phyloP scores from a whole-genome alignment of 2,329 filamentous ascomycete species.

The Dactylellina parvicollis region DNA sequence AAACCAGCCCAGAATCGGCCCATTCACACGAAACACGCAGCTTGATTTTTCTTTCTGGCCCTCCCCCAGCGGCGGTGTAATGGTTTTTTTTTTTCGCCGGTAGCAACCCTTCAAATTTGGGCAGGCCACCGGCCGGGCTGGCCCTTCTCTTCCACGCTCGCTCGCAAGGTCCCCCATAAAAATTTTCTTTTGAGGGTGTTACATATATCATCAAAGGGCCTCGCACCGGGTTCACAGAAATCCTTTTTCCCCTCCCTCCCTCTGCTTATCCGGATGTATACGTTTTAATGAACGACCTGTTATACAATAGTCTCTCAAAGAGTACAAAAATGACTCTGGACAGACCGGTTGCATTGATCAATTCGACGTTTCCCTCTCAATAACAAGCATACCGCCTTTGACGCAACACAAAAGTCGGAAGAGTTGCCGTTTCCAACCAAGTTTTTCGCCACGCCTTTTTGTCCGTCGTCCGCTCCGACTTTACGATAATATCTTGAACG shows the following conservation, averaged over 20 bases:
- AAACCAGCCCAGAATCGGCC: constrained; percentile 44
- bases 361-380: constrained; percentile 32
- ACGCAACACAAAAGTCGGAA: constrained; percentile 22
- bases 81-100: constrained; percentile 8
- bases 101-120: constrained; percentile 49
- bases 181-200: constrained; percentile 18
- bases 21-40: constrained; percentile 52
- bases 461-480: constrained; percentile 33
- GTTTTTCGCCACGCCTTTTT: constrained; percentile 35
- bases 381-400: neutral
- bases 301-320: constrained; percentile 27
- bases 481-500: constrained; percentile 20
- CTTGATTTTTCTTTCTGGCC: too few relatives aligned
- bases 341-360: constrained; percentile 25
- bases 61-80: constrained; percentile 9
- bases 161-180: constrained; percentile 21
- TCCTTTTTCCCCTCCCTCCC: neutral
- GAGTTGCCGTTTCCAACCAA: neutral
- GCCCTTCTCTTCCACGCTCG: constrained; percentile 32
- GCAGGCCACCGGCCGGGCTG: constrained; percentile 46
- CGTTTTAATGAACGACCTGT: constrained; percentile 3
- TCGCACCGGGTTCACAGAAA: constrained; percentile 22
- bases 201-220: constrained; percentile 43
- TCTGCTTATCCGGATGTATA: neutral
- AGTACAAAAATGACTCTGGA: constrained; percentile 27